Percentiles rank a stretch among this genome's conserved stretches.
phyloP scores from a whole-genome alignment of 176 grass and related monocot species.

The Pontederia crassipes region DNA sequence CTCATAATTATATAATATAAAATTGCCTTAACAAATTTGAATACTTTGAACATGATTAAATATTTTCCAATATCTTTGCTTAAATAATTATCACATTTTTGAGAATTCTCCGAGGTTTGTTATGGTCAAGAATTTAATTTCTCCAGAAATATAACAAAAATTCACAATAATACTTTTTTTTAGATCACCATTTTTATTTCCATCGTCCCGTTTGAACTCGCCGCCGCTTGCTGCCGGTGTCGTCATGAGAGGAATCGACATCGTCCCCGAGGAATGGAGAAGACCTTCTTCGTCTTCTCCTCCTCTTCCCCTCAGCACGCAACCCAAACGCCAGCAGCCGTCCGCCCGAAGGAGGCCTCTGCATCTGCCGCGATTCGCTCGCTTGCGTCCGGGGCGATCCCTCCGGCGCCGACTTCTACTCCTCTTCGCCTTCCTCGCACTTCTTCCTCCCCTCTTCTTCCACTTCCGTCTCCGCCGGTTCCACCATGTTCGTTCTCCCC shows the following conservation, averaged over 20 bases:
- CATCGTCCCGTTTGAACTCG: too few species aligned
- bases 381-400: slow-evolving; percentile 39
- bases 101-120: too few species aligned
- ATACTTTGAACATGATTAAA: too few species aligned
- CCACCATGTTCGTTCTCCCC: slow-evolving; percentile 30
- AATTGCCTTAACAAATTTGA: too few species aligned
- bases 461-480: slow-evolving; percentile 77
- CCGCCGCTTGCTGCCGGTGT: too few species aligned
- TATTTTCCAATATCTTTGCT: too few species aligned
- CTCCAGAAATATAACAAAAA: too few species aligned
- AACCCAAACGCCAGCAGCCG: background rate
- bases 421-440: slow-evolving; percentile 48
- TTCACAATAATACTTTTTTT: too few species aligned
- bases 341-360: slow-evolving; percentile 2
- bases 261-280: background rate
- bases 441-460: slow-evolving; percentile 59
- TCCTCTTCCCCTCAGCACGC: slow-evolving; percentile 34
- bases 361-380: slow-evolving; percentile 10
- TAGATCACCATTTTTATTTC: too few species aligned
- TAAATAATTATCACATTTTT: too few species aligned
- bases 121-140: too few species aligned
- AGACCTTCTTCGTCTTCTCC: slow-evolving; percentile 13
- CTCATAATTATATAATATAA: too few species aligned
- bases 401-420: slow-evolving; percentile 40
- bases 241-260: background rate